These are phyloP conservation scores for Thraustochytrium sp. DNA, from an alignment of 352 stramenopile species.

Conservation along the genomic window DNA sequence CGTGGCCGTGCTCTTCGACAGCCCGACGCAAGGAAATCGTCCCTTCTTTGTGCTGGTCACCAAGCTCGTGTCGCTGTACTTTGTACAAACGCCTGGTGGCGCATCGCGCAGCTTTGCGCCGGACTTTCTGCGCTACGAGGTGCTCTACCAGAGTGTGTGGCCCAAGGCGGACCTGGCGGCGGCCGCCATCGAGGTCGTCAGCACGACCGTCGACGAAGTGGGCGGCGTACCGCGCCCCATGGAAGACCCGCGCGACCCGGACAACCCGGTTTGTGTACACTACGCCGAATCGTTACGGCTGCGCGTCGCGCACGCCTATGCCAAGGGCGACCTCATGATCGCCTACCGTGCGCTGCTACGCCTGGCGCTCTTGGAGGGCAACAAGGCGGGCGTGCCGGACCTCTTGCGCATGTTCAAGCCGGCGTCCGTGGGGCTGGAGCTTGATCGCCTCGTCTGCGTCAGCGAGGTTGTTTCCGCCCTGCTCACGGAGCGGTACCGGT, in stretches of 20 bases:
- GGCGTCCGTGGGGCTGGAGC: neutral
- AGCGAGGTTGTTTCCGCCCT: neutral
- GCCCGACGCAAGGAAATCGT: neutral
- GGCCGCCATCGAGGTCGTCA: neutral
- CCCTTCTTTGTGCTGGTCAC: constrained; percentile 1
- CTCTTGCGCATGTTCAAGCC: constrained; percentile 25
- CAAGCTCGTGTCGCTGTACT: constrained; percentile 6
- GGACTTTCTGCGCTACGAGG: neutral
- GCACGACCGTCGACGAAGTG: neutral
- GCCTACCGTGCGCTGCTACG: constrained; percentile 3
- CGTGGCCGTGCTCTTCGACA: neutral
- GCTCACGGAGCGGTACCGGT: neutral
- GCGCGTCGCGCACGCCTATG: neutral
- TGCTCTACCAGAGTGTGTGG: constrained; percentile 29
- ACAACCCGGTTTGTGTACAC: neutral
- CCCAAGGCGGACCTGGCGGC: neutral
- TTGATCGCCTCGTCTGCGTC: neutral
- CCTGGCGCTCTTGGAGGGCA: neutral
- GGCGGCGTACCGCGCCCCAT: no score
- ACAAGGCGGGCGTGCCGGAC: neutral
- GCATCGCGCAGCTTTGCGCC: neutral
- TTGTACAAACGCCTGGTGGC: constrained; percentile 13
- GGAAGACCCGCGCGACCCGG: neutral
- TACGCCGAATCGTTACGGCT: neutral
- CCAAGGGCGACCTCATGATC: neutral